phyloP scores from a whole-genome alignment of 768 basidiomycete genomes.

The Serendipita vermifera region DNA sequence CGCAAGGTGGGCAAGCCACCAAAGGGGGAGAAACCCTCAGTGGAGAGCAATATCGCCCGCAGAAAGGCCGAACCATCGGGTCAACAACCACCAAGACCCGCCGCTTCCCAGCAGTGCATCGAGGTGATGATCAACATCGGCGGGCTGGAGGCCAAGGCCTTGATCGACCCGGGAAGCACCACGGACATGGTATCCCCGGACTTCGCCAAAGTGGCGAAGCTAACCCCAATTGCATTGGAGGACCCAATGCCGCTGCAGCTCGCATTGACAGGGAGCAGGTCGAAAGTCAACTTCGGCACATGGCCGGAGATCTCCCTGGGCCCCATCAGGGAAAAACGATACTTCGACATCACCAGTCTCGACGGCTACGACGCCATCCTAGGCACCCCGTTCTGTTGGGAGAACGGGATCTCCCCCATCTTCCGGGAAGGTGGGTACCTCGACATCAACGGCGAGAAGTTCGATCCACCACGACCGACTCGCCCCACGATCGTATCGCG shows the following conservation, averaged over 20 bases:
- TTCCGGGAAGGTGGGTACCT: no score
- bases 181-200: conserved; percentile 18
- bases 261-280: conserved; percentile 6
- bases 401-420: conserved; percentile 16
- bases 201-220: conserved; percentile 15
- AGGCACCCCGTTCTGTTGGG: conserved; percentile 26
- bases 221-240: no score
- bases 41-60: neutral
- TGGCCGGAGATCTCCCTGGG: neutral
- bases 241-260: conserved; percentile 9
- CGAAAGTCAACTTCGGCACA: neutral
- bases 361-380: conserved; percentile 27
- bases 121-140: conserved; percentile 8
- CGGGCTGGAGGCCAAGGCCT: conserved; percentile 14
- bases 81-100: neutral
- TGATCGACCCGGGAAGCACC: conserved; percentile 21
- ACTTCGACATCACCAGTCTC: conserved; percentile 26
- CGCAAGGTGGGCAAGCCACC: neutral
- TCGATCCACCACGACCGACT: no score
- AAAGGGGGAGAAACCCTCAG: neutral
- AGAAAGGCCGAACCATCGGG: neutral
- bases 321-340: neutral
- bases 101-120: neutral
- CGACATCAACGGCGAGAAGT: no score
- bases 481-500: neutral